Evolutionary conservation across 306 rosid genomes (phyloP).

Genomic region (Quercus wislizeni): DNA sequence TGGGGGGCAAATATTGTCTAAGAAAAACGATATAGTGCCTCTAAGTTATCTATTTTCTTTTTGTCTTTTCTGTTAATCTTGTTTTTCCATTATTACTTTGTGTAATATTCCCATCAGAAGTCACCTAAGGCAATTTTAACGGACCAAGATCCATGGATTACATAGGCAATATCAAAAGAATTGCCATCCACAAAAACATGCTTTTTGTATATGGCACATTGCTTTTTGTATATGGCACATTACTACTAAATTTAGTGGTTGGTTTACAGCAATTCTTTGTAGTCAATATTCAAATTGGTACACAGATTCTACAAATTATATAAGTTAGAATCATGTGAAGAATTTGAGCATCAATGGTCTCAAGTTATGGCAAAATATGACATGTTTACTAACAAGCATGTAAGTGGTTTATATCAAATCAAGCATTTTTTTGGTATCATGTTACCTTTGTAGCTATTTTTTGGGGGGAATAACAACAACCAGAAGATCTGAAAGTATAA

Average conservation of each 20-base stretch:
- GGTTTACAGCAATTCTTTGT: background rate
- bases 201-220: background rate
- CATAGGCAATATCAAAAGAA: background rate
- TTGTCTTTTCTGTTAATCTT: too few relatives aligned
- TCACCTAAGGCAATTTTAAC: background rate
- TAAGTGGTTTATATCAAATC: background rate
- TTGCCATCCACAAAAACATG: background rate
- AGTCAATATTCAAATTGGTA: too few relatives aligned
- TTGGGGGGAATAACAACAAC: conserved; percentile 9
- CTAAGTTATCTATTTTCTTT: too few relatives aligned
- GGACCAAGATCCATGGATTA: background rate
- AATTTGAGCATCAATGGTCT: background rate
- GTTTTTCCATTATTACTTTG: too few relatives aligned
- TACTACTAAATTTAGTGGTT: background rate
- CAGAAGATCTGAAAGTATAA: conserved; percentile 1
- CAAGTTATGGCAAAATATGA: background rate
- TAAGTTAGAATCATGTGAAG: background rate
- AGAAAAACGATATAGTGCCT: too few relatives aligned
- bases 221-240: background rate
- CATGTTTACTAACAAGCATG: background rate
- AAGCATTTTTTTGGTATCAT: background rate
- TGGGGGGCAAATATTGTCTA: too few relatives aligned
- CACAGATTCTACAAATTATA: too few relatives aligned
- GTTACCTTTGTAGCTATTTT: conserved; percentile 8
- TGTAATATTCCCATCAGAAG: background rate